Percentiles rank a stretch among this genome's conserved stretches.
Evolutionary conservation across 345 rosid species (phyloP).

Genomic region (Arabis hirsuta): DNA sequence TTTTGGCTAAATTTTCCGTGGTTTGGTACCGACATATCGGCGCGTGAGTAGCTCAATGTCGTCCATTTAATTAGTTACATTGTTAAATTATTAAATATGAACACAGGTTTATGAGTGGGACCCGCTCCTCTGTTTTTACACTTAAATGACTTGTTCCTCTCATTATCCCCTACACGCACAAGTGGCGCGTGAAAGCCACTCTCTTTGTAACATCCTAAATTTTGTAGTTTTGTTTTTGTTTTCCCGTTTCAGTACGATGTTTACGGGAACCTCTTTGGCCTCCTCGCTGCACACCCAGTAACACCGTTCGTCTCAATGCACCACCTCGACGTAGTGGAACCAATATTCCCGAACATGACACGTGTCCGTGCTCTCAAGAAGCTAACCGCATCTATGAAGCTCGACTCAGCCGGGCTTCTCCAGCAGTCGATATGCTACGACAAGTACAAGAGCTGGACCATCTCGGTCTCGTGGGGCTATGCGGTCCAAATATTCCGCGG

Average conservation of each 20-base stretch:
- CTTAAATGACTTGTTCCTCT: neutral
- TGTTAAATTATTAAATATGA: neutral
- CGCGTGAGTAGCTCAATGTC: conserved; percentile 39
- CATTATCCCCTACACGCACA: neutral
- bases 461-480: conserved; percentile 92
- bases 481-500: conserved; percentile 88
- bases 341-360: conserved; percentile 82
- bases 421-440: conserved; percentile 96
- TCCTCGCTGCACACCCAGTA: conserved; percentile 89
- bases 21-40: conserved; percentile 42
- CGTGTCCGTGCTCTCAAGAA: conserved; percentile 74
- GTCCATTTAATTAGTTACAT: conserved; percentile 8
- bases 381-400: conserved; percentile 63
- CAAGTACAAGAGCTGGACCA: conserved; percentile 69
- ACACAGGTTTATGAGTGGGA: conserved; percentile 34
- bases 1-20: conserved; percentile 3
- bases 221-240: neutral
- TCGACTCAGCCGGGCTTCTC: conserved; percentile 86
- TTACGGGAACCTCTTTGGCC: conserved; percentile 91
- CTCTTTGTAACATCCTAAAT: neutral
- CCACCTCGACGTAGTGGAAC: conserved; percentile 92
- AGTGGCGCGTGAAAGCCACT: neutral
- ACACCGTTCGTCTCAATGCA: conserved; percentile 87
- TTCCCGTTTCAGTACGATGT: conserved; percentile 75
- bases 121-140: conserved; percentile 24